These are phyloP conservation scores for Umbilicus rupestris DNA, from an alignment of 164 flowering plant species.

Conservation along the genomic window DNA sequence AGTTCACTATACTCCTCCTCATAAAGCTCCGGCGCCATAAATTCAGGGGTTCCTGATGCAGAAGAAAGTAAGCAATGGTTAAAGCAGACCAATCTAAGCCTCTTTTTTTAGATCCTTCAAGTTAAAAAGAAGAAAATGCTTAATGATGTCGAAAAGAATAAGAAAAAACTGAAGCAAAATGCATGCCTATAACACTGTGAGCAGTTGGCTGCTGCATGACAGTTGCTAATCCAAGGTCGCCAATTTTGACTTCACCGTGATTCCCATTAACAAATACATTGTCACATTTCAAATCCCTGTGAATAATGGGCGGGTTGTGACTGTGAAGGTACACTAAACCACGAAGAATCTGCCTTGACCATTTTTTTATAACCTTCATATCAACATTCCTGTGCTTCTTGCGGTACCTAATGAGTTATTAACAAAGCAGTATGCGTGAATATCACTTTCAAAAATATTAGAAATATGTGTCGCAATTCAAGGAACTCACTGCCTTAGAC, in stretches of 20 bases:
- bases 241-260: constrained; percentile 44
- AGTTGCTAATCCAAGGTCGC: constrained; percentile 49
- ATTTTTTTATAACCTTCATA: constrained; percentile 37
- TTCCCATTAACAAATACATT: constrained; percentile 41
- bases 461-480: not conserved
- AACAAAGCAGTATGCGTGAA: not conserved
- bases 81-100: not conserved
- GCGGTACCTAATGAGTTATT: constrained; percentile 20
- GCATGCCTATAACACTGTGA: constrained; percentile 31
- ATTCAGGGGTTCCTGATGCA: constrained; percentile 42
- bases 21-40: constrained; percentile 52
- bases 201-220: constrained; percentile 33
- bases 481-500: constrained; percentile 31
- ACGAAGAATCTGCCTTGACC: constrained; percentile 48
- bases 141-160: not conserved
- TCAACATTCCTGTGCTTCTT: constrained; percentile 36
- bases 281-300: constrained; percentile 49
- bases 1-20: constrained; percentile 47
- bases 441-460: not conserved
- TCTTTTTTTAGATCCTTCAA: too few relatives aligned
- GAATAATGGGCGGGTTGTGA: constrained; percentile 40
- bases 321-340: constrained; percentile 41
- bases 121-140: not conserved
- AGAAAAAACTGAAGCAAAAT: not conserved
- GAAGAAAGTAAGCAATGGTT: not conserved